Evolutionary conservation across 2,329 filamentous ascomycete species (phyloP).

Genomic region (Phialemonium atrogriseum): DNA sequence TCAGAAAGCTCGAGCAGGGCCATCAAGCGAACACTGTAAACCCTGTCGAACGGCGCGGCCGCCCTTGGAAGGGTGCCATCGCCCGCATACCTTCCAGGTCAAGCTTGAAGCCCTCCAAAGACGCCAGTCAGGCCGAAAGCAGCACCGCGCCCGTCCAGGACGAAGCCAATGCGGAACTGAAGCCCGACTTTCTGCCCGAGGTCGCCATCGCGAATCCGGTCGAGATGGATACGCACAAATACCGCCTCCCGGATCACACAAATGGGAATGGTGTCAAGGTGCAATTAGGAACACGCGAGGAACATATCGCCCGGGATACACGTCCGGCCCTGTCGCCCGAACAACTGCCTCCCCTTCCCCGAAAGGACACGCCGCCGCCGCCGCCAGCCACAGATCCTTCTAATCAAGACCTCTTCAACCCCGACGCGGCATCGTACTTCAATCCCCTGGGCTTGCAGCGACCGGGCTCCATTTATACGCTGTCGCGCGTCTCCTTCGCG

Average conservation of each 20-base stretch:
- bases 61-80: slow-evolving; percentile 63
- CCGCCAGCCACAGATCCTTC: slow-evolving; percentile 15
- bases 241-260: slow-evolving; percentile 61
- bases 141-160: slow-evolving; percentile 19
- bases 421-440: slow-evolving; percentile 54
- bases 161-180: slow-evolving; percentile 16
- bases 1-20: slow-evolving; percentile 60
- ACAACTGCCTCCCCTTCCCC: slow-evolving; percentile 30
- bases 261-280: slow-evolving; percentile 61
- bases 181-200: slow-evolving; percentile 38
- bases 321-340: slow-evolving; percentile 32
- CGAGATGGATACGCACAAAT: slow-evolving; percentile 67
- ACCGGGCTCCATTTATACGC: slow-evolving; percentile 83
- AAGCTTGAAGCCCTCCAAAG: slow-evolving; percentile 15
- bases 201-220: slow-evolving; percentile 41
- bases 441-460: slow-evolving; percentile 57
- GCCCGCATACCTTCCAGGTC: slow-evolving; percentile 37
- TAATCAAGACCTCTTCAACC: slow-evolving; percentile 32
- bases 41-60: slow-evolving; percentile 56
- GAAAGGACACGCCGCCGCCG: slow-evolving; percentile 45
- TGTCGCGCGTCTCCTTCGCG: slow-evolving; percentile 86
- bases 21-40: slow-evolving; percentile 47
- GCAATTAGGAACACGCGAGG: slow-evolving; percentile 46
- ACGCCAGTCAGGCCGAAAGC: slow-evolving; percentile 8
- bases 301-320: slow-evolving; percentile 45